phyloP scores from a whole-genome alignment of 148 eudicot genomes.

The Fagopyrum homotropicum region DNA sequence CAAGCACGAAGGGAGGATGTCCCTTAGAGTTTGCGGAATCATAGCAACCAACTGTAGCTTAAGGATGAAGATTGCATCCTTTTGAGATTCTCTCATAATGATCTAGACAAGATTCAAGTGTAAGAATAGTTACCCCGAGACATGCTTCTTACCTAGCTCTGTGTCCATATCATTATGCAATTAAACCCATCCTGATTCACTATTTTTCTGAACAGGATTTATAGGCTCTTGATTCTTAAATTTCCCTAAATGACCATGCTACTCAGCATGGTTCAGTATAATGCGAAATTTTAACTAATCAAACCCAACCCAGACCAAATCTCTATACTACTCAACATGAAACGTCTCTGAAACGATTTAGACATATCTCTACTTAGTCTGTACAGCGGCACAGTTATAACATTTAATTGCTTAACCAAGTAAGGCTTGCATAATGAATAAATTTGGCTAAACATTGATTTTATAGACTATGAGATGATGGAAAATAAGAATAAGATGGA shows the following conservation, averaged over 20 bases:
- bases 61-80: background rate
- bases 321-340: background rate
- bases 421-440: too few species aligned
- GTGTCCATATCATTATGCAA: background rate
- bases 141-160: background rate
- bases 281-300: too few species aligned
- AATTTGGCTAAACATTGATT: background rate
- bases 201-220: background rate
- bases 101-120: background rate
- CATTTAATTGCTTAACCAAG: background rate
- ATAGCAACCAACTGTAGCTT: background rate
- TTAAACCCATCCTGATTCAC: background rate
- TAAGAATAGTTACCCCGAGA: background rate
- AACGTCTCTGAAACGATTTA: background rate
- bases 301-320: too few species aligned
- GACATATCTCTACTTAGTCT: too few species aligned
- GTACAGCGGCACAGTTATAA: background rate
- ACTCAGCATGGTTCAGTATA: too few species aligned
- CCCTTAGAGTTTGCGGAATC: background rate
- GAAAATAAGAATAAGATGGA: background rate
- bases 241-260: too few species aligned
- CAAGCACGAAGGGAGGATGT: background rate
- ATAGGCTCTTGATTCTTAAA: background rate
- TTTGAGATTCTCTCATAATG: background rate
- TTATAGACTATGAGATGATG: background rate